phyloP scores from a whole-genome alignment of 257 asterid genomes.

The Plectranthus barbatus region DNA sequence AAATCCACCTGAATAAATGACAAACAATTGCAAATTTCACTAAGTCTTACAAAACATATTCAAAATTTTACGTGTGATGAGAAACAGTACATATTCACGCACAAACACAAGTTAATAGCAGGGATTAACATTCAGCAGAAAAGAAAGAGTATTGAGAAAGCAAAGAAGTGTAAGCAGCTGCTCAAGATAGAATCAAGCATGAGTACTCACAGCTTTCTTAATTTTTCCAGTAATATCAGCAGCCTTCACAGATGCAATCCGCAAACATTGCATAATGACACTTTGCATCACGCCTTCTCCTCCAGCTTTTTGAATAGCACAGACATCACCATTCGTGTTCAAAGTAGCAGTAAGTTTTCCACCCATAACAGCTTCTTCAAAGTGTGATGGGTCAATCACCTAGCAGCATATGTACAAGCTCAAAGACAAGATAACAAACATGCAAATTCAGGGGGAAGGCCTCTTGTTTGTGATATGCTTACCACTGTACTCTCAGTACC shows the following conservation, averaged over 20 bases:
- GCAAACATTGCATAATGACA: slow-evolving; percentile 88
- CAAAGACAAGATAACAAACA: neutral
- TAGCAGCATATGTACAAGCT: slow-evolving; percentile 22
- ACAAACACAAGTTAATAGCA: neutral
- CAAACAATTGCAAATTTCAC: neutral
- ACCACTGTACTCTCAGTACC: slow-evolving; percentile 72
- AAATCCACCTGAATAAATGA: slow-evolving; percentile 54
- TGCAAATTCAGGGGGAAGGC: neutral
- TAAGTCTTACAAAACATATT: neutral
- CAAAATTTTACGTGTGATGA: neutral
- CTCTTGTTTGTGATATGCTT: slow-evolving; percentile 11
- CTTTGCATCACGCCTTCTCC: slow-evolving; percentile 76
- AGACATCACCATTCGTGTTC: slow-evolving; percentile 75
- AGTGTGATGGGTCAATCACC: slow-evolving; percentile 88
- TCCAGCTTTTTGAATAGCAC: slow-evolving; percentile 95
- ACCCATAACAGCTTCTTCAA: slow-evolving; percentile 90
- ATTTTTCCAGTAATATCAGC: slow-evolving; percentile 83
- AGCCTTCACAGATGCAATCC: slow-evolving; percentile 86
- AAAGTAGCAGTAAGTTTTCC: slow-evolving; percentile 83
- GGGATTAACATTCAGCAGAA: no score
- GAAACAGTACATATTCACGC: neutral
- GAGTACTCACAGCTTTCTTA: slow-evolving; percentile 60
- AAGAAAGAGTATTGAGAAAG: neutral
- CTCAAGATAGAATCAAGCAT: neutral
- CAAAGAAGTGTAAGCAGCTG: slow-evolving; percentile 4